These are phyloP conservation scores for Cynara cardunculus DNA, from an alignment of 129 eudicot genomes.

Conservation along the genomic window DNA sequence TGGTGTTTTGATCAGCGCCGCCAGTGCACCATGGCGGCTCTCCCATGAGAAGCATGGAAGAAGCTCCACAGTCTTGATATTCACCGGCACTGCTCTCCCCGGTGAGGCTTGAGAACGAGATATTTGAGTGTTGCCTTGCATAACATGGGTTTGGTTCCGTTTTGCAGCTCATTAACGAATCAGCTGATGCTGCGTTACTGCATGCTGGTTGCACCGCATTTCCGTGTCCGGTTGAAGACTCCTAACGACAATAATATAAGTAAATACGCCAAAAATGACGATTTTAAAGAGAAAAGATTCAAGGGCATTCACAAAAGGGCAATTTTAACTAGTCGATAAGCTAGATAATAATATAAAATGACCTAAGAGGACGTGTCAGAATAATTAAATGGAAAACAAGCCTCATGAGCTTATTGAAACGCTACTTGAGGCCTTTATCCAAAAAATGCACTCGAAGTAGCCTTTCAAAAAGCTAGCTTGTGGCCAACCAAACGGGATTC, in stretches of 20 bases:
- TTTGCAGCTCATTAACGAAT: slow-evolving; percentile 46
- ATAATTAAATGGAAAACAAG: background rate
- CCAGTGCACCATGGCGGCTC: slow-evolving; percentile 43
- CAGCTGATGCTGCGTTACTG: slow-evolving; percentile 47
- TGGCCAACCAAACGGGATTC: background rate
- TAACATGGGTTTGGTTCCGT: slow-evolving; percentile 39
- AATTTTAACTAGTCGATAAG: too few species aligned
- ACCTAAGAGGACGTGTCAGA: background rate
- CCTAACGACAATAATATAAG: slow-evolving; percentile 15
- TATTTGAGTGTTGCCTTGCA: slow-evolving; percentile 37
- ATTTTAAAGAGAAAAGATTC: background rate
- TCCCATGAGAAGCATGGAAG: slow-evolving; percentile 39
- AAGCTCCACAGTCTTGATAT: slow-evolving; percentile 47
- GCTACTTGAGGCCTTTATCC: background rate
- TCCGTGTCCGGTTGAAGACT: slow-evolving; percentile 25
- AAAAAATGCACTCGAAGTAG: background rate
- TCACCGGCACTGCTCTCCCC: slow-evolving; percentile 43
- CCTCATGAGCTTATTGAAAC: background rate
- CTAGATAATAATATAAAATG: background rate
- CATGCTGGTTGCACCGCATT: slow-evolving; percentile 35
- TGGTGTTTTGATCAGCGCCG: slow-evolving; percentile 24
- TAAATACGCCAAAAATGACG: background rate
- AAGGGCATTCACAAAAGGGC: background rate
- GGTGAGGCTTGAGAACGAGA: slow-evolving; percentile 37
- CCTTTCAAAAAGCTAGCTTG: background rate